Evolutionary conservation across 2,329 filamentous ascomycete species (phyloP).

Genomic region (Neurospora sp.): DNA sequence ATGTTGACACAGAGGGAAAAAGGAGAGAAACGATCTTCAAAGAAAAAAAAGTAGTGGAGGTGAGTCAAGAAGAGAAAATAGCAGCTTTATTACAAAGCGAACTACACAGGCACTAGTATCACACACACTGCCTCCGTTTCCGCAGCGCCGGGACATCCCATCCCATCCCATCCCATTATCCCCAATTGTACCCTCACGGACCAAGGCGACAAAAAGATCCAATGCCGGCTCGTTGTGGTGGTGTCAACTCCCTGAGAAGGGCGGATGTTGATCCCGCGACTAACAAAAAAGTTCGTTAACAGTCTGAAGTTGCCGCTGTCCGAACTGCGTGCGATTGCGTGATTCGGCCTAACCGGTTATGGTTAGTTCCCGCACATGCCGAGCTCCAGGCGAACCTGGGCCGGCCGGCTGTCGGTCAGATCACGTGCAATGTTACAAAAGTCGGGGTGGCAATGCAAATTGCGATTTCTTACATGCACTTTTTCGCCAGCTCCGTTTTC

Average conservation of each 20-base stretch:
- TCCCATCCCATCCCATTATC: neutral
- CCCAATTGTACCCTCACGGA: neutral
- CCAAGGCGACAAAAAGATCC: neutral
- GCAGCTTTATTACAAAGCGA: conserved; percentile 1
- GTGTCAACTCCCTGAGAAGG: neutral
- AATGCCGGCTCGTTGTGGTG: neutral
- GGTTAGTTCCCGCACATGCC: neutral
- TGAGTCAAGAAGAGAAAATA: conserved; percentile 1
- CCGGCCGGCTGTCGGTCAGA: neutral
- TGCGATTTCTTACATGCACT: neutral
- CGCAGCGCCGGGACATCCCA: neutral
- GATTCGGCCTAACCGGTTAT: conserved; percentile 12
- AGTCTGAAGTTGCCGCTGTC: conserved; percentile 4
- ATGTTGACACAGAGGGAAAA: conserved; percentile 11
- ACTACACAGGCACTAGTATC: neutral
- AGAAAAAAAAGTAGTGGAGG: neutral
- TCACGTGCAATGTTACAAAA: neutral
- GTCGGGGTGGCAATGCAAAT: neutral
- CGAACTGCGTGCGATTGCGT: conserved; percentile 6
- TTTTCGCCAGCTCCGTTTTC: neutral
- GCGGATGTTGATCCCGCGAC: neutral
- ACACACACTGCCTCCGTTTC: neutral
- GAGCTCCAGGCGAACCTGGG: neutral
- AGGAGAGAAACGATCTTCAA: neutral
- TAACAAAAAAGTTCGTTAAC: neutral